Evolutionary conservation across 2,329 filamentous ascomycete species (phyloP).

Genomic region (Cladosporium cucumerinum): DNA sequence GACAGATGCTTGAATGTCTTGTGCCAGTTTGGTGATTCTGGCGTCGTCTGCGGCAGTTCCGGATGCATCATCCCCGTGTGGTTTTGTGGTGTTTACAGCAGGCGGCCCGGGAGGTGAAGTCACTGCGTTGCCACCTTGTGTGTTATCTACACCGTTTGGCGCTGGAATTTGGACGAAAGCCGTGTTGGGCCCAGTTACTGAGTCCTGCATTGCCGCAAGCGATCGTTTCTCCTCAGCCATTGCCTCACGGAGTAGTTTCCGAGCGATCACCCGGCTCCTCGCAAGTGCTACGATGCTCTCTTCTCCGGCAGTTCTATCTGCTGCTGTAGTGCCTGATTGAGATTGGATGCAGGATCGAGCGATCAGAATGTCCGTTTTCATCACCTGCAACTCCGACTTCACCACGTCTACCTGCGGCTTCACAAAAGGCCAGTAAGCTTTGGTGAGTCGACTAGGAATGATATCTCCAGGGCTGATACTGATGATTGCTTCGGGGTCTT

Average conservation of each 20-base stretch:
- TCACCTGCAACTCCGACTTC: slow-evolving; percentile 15
- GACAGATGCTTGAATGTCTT: not conserved
- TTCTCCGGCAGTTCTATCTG: slow-evolving; percentile 1
- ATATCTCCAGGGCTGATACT: slow-evolving; percentile 15
- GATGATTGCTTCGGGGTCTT: not conserved
- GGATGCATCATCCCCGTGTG: not conserved
- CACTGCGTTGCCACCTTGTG: not conserved
- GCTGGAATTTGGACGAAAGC: not conserved
- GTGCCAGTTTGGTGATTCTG: not conserved
- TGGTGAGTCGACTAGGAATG: slow-evolving; percentile 10
- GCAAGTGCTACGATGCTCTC: slow-evolving; percentile 9
- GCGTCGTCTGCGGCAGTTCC: not conserved
- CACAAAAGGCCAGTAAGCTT: slow-evolving; percentile 13
- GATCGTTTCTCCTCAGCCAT: slow-evolving; percentile 6
- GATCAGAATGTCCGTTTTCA: slow-evolving; percentile 18
- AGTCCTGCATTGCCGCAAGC: not conserved
- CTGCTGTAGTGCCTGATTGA: not conserved
- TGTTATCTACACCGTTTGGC: not conserved
- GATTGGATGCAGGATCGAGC: slow-evolving; percentile 10
- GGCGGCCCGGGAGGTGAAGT: not conserved
- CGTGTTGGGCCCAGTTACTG: not conserved
- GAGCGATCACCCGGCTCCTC: not conserved
- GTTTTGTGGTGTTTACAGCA: not conserved
- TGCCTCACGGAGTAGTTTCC: slow-evolving; percentile 1
- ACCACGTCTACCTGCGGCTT: slow-evolving; percentile 17